Evolutionary conservation across 352 stramenopile genomes (phyloP), one percentile per base, ranked within the genome.

Genomic region (Pythium plurisporium): DNA sequence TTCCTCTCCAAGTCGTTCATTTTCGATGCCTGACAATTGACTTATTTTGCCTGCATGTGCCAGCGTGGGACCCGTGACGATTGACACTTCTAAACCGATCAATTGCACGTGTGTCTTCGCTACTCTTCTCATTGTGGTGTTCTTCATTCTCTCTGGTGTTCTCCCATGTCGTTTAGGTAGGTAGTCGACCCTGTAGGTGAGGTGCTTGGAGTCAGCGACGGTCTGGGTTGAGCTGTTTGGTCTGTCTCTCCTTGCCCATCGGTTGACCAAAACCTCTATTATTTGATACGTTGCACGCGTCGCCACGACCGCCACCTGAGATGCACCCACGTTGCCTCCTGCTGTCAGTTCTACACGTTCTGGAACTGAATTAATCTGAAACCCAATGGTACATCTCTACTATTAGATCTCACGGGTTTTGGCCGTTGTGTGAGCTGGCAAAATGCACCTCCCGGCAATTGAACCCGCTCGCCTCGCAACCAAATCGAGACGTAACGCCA

Each of bases 221-320:
- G n/a, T n/a, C 47, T 42, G 34, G 30, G 47, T 26, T 26, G 26
- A 3, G 3, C 36, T 26, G 8, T 37, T 30, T 34, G 31, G 42
- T 50, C 52, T 52, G 52, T 59, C 51, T 59, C 41, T 59, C 42
- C 45, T 41, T 20, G 31, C 31, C 46, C 46, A 33, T 45, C 31
- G n/a, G 27, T 38, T 36, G 1, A 46, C 34, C 25, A 17, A 6
- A 31, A 64, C 47, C 48, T 64, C 46, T 42, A 68, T 59, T 38
- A 49, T 41, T n/a, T 1, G 11, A 64, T 59, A 34, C 22, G 3
- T 46, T 42, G 43, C 44, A 33, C 5, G 17, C 22, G 5, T 34
- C 15, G 22, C 29, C 12, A 12, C 11, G 9, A 12, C n/a, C 33
- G 7, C 0, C 15, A 15, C 1, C 27, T 49, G 36, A 49, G 20